Evolutionary conservation across 2,329 filamentous ascomycete species (phyloP).

Genomic region (Cordyceps javanica): DNA sequence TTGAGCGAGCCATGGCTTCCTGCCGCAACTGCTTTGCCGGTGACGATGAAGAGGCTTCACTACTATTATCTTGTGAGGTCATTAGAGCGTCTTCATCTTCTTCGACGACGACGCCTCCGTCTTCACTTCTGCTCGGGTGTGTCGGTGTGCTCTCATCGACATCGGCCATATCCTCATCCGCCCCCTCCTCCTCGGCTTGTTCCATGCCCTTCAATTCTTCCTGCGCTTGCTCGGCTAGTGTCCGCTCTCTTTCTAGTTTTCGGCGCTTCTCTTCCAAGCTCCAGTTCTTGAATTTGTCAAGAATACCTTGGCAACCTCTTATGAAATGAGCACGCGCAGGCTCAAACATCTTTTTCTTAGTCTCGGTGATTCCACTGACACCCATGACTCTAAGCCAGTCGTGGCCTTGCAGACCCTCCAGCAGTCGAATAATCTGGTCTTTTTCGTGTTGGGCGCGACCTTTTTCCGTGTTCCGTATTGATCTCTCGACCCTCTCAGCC

Average conservation of each 20-base stretch:
- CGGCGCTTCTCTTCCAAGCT: slow-evolving; percentile 82
- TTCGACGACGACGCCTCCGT: slow-evolving; percentile 37
- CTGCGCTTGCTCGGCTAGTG: slow-evolving; percentile 26
- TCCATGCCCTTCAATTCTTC: slow-evolving; percentile 29
- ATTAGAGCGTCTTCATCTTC: slow-evolving; percentile 9
- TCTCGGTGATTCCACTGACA: slow-evolving; percentile 77
- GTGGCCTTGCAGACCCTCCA: slow-evolving; percentile 80
- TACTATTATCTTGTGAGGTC: slow-evolving; percentile 52
- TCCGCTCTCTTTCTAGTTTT: slow-evolving; percentile 67
- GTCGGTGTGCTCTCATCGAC: slow-evolving; percentile 28
- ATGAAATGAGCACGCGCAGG: slow-evolving; percentile 81
- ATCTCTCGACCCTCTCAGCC: slow-evolving; percentile 54
- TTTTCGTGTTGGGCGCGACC: slow-evolving; percentile 61
- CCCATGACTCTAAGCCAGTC: slow-evolving; percentile 94
- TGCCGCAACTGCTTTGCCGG: slow-evolving; percentile 67
- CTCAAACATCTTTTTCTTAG: slow-evolving; percentile 80
- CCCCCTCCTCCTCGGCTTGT: slow-evolving; percentile 26
- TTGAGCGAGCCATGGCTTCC: slow-evolving; percentile 56
- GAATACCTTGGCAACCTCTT: slow-evolving; percentile 69
- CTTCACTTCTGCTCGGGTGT: slow-evolving; percentile 22
- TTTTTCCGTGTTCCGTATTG: slow-evolving; percentile 58
- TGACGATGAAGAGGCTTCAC: slow-evolving; percentile 31
- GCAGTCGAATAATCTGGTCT: slow-evolving; percentile 56
- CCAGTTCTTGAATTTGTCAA: slow-evolving; percentile 86
- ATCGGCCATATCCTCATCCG: slow-evolving; percentile 23